A percentile compares a stretch with the other conserved stretches of the same genome.
Evolutionary conservation across 306 rosid genomes (phyloP).

Genomic region (Cyclanthera cordifolia): DNA sequence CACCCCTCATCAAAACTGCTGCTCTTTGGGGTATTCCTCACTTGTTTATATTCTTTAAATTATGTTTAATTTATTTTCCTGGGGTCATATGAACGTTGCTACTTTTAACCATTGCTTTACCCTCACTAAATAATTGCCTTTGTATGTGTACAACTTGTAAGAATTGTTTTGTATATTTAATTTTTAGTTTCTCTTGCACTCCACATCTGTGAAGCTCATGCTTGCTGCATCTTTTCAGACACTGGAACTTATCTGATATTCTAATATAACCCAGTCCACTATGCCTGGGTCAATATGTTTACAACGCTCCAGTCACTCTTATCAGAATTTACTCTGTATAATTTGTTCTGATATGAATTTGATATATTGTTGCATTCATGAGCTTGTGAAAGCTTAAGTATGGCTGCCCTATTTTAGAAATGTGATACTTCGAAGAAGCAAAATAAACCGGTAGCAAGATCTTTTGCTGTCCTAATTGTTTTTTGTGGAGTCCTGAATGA

Average conservation of each 20-base stretch:
- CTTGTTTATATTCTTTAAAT: conserved; percentile 12
- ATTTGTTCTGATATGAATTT: not conserved
- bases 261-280: not conserved
- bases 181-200: not conserved
- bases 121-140: not conserved
- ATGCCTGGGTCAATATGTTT: not conserved
- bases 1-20: conserved; percentile 84
- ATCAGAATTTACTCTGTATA: not conserved
- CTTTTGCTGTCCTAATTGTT: too few species aligned
- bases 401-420: not conserved
- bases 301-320: not conserved
- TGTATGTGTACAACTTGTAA: not conserved
- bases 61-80: not conserved
- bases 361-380: not conserved
- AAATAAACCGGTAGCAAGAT: not conserved
- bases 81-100: not conserved
- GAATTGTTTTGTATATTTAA: not conserved
- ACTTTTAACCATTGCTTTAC: not conserved
- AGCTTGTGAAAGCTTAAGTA: not conserved
- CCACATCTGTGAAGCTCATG: not conserved
- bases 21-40: conserved; percentile 37
- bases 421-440: not conserved
- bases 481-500: too few species aligned
- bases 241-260: not conserved
- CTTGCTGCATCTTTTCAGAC: not conserved